These are phyloP conservation scores for Crithidia fasciculata DNA, from an alignment of 208 protist genomes.

Conservation along the genomic window DNA sequence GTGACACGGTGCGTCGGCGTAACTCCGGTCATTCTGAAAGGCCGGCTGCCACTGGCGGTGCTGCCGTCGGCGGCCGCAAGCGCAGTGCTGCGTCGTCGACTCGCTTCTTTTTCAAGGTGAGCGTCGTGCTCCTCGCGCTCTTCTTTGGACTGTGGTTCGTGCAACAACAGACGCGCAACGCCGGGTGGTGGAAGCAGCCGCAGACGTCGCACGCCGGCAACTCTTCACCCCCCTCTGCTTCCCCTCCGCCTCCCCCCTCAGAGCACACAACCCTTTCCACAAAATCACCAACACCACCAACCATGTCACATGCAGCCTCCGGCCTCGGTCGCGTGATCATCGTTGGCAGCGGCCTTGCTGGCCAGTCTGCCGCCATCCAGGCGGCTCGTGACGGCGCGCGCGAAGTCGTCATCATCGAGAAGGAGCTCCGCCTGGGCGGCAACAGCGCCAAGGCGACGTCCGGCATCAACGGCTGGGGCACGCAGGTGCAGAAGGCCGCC, in stretches of 20 bases:
- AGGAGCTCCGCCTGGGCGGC: conserved; percentile 89
- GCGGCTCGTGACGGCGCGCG: conserved; percentile 72
- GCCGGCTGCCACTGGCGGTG: not conserved
- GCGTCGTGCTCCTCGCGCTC: conserved; percentile 20
- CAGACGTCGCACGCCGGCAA: not conserved
- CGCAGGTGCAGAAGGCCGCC: conserved; percentile 75
- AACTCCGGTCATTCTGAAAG: conserved; percentile 9
- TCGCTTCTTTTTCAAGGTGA: conserved; percentile 6
- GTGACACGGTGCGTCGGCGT: conserved; percentile 22
- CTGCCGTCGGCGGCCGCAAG: not conserved
- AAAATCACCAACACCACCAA: conserved; percentile 47
- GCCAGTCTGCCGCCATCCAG: conserved; percentile 81
- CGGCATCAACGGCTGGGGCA: conserved; percentile 95
- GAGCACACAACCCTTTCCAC: conserved; percentile 30
- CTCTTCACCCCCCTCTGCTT: conserved; percentile 13
- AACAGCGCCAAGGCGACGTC: conserved; percentile 97
- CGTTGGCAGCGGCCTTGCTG: conserved; percentile 85
- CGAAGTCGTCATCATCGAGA: conserved; percentile 92
- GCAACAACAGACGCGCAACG: not conserved
- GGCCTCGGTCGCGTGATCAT: conserved; percentile 71
- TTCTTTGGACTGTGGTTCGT: conserved; percentile 13
- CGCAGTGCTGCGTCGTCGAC: not conserved
- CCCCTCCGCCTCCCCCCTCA: conserved; percentile 12
- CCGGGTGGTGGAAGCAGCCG: conserved; percentile 8
- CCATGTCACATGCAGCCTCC: conserved; percentile 42